Conservation (phyloP, 371 early-diverging fungal genomes). For the Mortierella sp. region DNA sequence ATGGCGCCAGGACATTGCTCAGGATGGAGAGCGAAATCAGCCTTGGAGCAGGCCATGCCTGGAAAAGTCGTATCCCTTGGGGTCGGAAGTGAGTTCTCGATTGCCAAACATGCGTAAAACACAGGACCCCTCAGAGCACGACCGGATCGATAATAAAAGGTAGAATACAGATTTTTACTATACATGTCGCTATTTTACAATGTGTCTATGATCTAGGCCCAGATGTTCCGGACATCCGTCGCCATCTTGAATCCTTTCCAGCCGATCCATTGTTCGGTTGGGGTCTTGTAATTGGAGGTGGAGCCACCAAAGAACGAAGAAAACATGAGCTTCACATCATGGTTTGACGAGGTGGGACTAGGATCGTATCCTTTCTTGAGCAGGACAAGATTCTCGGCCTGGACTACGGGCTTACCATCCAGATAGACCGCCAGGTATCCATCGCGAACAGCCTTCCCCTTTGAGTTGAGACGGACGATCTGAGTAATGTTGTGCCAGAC, state of each 20-base stretch:
- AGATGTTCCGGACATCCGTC: constrained; percentile 21
- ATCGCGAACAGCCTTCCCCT: constrained; percentile 55
- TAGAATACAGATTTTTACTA: background rate
- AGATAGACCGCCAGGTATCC: constrained; percentile 58
- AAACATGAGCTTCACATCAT: constrained; percentile 52
- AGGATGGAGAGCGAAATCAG: constrained; percentile 42
- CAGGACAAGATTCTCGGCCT: constrained; percentile 37
- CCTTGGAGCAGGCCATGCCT: constrained; percentile 37
- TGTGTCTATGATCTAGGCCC: constrained; percentile 6
- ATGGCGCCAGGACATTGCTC: constrained; percentile 53
- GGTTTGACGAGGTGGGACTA: constrained; percentile 7
- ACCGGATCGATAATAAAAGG: background rate
- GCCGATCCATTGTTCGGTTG: constrained; percentile 60
- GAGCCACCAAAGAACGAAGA: constrained; percentile 70
- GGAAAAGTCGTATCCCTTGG: constrained; percentile 34
- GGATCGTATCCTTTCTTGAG: constrained; percentile 41
- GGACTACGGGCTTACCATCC: constrained; percentile 52
- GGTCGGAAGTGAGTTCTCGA: constrained; percentile 40
- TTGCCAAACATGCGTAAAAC: constrained; percentile 1
- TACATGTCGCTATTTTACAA: background rate
- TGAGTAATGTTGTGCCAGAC: constrained; percentile 68
- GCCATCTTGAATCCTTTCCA: constrained; percentile 62
- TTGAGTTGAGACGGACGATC: constrained; percentile 64
- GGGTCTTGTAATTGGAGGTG: constrained; percentile 59
- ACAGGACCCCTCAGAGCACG: too few relatives aligned